Evolutionary conservation across 441 rosid genomes (phyloP).

Genomic region (Iberis amara): DNA sequence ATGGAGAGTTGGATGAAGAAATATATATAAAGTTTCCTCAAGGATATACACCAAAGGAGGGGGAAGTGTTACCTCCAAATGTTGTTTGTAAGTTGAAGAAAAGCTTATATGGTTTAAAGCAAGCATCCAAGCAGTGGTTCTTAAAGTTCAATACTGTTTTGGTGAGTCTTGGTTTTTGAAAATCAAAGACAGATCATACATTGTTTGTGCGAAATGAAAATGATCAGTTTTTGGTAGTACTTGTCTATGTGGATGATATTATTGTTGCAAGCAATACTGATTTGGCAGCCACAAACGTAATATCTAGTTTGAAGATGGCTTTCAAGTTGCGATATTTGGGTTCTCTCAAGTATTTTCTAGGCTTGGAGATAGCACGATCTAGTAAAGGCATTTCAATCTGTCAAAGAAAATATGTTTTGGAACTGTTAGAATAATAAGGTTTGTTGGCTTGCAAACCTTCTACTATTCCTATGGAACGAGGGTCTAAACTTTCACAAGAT

Average conservation of each 20-base stretch:
- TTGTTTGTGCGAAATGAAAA: too few relatives aligned
- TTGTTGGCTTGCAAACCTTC: neutral
- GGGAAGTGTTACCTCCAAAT: neutral
- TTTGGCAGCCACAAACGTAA: too few relatives aligned
- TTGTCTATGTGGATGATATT: neutral
- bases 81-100: neutral
- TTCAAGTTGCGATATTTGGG: neutral
- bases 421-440: neutral
- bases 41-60: neutral
- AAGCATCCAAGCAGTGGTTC: neutral
- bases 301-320: neutral
- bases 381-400: rapidly evolving
- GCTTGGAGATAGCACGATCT: neutral
- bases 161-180: too few relatives aligned
- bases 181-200: too few relatives aligned
- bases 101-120: neutral
- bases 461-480: neutral
- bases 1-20: neutral
- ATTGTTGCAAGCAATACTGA: too few relatives aligned
- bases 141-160: too few relatives aligned
- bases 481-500: rapidly evolving
- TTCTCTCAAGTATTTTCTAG: neutral
- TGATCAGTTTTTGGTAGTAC: too few relatives aligned
- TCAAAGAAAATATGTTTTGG: neutral
- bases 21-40: neutral